phyloP scores from a whole-genome alignment of 1,139 yeast genomes.

The Taphrina pruni region DNA sequence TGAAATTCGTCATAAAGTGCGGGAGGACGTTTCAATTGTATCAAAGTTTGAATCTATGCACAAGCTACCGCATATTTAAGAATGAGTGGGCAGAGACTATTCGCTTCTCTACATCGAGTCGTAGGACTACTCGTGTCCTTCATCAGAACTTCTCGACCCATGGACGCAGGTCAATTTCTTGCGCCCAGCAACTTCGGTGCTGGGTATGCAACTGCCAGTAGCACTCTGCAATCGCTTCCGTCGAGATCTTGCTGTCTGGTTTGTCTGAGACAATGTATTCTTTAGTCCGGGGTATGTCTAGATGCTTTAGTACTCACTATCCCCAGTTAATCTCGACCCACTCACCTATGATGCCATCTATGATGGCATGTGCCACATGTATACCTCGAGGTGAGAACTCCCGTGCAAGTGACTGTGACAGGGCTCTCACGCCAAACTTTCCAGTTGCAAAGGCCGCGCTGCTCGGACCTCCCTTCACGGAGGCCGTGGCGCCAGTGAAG shows the following conservation, averaged over 20 bases:
- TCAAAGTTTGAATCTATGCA: background rate
- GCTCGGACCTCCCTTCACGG: slow-evolving; percentile 43
- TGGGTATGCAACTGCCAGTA: slow-evolving; percentile 45
- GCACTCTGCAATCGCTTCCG: slow-evolving; percentile 43
- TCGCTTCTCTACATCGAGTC: too few species aligned
- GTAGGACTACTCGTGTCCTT: background rate
- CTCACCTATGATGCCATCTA: slow-evolving; percentile 44
- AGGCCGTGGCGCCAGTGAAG: slow-evolving; percentile 46
- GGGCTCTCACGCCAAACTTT: slow-evolving; percentile 44
- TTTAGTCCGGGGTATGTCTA: slow-evolving; percentile 31
- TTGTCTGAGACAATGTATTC: slow-evolving; percentile 27
- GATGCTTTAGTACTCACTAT: background rate
- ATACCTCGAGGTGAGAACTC: slow-evolving; percentile 44
- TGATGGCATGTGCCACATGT: slow-evolving; percentile 45
- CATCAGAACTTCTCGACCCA: slow-evolving; percentile 44
- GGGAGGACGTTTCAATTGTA: too few species aligned
- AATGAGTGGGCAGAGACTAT: background rate
- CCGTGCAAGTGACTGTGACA: slow-evolving; percentile 43
- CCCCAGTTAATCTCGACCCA: background rate
- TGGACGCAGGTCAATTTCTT: slow-evolving; percentile 45
- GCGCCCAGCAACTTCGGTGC: slow-evolving; percentile 44
- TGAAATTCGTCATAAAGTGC: slow-evolving; percentile 1
- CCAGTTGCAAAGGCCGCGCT: slow-evolving; percentile 43
- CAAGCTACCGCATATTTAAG: background rate
- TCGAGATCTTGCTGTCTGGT: slow-evolving; percentile 42